Conservation (phyloP, 176 grass and related monocot genomes). For the Echinochloa phyllopogon region DNA sequence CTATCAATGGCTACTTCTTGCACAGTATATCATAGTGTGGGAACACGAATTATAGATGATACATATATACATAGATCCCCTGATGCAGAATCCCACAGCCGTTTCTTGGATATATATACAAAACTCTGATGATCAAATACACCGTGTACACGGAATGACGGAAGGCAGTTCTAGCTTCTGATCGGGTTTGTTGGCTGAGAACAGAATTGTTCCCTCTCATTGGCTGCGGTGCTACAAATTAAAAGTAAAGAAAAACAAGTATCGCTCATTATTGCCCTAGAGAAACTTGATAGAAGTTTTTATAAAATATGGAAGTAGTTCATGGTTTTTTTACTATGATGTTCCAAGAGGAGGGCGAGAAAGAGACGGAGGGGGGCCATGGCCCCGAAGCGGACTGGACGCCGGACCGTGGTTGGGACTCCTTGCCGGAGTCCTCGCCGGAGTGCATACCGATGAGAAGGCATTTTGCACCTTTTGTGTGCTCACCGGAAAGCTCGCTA, state of each 20-base stretch:
- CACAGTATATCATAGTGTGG: not conserved
- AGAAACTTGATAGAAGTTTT: not conserved
- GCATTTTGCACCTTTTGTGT: too few species aligned
- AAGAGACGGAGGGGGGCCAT: too few species aligned
- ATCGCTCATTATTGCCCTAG: slow-evolving; percentile 3
- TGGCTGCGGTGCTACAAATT: not conserved
- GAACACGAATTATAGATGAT: not conserved
- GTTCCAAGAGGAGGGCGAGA: too few species aligned
- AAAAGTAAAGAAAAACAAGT: not conserved
- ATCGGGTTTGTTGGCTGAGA: not conserved
- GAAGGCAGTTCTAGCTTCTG: not conserved
- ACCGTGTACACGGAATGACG: not conserved
- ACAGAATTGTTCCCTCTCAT: slow-evolving; percentile 10
- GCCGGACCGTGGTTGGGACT: too few species aligned
- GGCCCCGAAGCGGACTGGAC: too few species aligned
- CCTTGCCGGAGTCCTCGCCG: too few species aligned
- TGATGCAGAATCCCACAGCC: slow-evolving; percentile 38
- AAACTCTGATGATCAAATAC: not conserved
- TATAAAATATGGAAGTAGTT: not conserved
- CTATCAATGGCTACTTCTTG: not conserved
- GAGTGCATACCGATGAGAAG: too few species aligned
- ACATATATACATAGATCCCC: not conserved
- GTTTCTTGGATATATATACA: slow-evolving; percentile 32
- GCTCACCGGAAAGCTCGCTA: too few species aligned
- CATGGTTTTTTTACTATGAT: slow-evolving; percentile 18